Evolutionary conservation across 805 yeast species (phyloP).

Genomic region (Suhomyces emberorum): DNA sequence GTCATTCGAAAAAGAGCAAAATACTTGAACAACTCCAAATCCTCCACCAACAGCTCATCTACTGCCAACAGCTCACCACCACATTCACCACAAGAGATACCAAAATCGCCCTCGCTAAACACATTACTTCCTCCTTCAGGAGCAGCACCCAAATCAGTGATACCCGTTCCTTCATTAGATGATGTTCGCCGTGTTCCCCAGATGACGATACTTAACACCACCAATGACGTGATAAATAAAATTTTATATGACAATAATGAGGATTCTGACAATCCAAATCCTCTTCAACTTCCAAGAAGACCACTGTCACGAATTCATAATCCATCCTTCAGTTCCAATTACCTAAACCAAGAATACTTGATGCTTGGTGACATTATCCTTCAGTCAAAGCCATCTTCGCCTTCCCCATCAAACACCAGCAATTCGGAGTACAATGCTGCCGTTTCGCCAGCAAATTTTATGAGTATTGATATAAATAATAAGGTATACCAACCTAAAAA

Average conservation of each 20-base stretch:
- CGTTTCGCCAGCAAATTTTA: conserved; percentile 1
- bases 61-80: conserved; percentile 2
- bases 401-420: conserved; percentile 31
- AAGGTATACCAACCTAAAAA: background rate
- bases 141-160: background rate
- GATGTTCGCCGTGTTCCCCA: background rate
- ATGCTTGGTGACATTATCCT: conserved; percentile 48
- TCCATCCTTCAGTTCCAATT: conserved; percentile 40
- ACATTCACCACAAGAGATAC: background rate
- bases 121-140: background rate
- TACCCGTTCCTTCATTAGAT: background rate
- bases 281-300: conserved; percentile 7
- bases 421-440: conserved; percentile 10
- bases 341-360: conserved; percentile 49
- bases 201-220: conserved; percentile 20
- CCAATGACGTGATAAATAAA: conserved; percentile 13
- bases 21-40: conserved; percentile 19
- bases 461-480: background rate
- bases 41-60: conserved; percentile 1
- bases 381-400: conserved; percentile 41
- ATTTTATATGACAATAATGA: conserved; percentile 14
- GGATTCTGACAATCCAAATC: conserved; percentile 13
- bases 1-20: conserved; percentile 52
- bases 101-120: background rate
- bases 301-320: conserved; percentile 3